Conservation (phyloP, 2,329 filamentous ascomycete genomes). For the Monilinia fructicola region DNA sequence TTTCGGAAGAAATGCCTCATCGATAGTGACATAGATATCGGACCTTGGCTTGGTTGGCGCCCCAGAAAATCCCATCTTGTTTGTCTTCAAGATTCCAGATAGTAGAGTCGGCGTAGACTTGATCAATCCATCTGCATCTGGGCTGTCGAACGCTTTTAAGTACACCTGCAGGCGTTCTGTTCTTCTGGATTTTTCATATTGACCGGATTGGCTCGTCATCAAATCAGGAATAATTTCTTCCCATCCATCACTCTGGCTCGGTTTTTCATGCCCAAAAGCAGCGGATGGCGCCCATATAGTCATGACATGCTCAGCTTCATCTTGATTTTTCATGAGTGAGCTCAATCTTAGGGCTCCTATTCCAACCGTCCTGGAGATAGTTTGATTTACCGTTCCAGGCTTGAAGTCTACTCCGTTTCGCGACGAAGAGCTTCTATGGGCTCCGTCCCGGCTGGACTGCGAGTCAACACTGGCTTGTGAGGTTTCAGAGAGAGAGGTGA, state of each 20-base stretch:
- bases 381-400: constrained; percentile 44
- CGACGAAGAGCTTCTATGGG: constrained; percentile 55
- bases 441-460: constrained; percentile 36
- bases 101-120: constrained; percentile 85
- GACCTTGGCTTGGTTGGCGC: constrained; percentile 85
- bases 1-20: constrained; percentile 73
- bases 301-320: constrained; percentile 73
- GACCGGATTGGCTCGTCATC: constrained; percentile 69
- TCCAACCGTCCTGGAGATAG: constrained; percentile 68
- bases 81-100: constrained; percentile 76
- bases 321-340: constrained; percentile 66
- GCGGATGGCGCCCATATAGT: constrained; percentile 71
- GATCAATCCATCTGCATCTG: constrained; percentile 77
- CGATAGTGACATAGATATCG: constrained; percentile 90
- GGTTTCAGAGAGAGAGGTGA: constrained; percentile 50
- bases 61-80: constrained; percentile 89
- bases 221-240: constrained; percentile 71
- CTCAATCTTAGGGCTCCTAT: constrained; percentile 78
- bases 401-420: constrained; percentile 42
- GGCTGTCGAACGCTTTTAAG: constrained; percentile 72
- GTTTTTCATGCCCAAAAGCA: constrained; percentile 55
- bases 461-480: constrained; percentile 20
- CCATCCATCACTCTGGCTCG: constrained; percentile 64
- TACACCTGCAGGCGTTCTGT: constrained; percentile 79
- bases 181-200: constrained; percentile 69